Evolutionary conservation across 441 rosid species (phyloP), one percentile per base, ranked within the genome.

Genomic region (Rhodomyrtus psidioides): DNA sequence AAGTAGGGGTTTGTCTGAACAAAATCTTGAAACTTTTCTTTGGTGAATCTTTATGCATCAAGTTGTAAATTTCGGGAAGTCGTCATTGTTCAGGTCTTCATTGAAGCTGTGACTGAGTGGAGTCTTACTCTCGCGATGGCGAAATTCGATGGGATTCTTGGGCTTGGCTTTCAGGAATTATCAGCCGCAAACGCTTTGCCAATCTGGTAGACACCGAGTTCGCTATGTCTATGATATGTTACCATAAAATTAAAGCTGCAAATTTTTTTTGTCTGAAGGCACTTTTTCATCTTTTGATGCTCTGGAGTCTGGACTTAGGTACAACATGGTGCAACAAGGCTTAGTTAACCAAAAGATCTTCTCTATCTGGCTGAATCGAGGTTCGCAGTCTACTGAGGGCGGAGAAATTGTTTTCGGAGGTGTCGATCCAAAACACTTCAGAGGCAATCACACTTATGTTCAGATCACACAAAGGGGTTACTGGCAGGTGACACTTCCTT

Each of bases 381-480:
- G 84, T 53, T 82, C 87, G 9, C 15, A 46, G n/a, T 86, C 81
- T 4, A 27, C 27, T 27, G 60, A 82, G 16, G 34, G 16, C 3
- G 87, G 82, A 44, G 84, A 82, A 84, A 86, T 82, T 17, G 42
- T 56, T n/a, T 86, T 86, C 23, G 87, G 87, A 82, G 87, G 87
- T 3, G 70, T 60, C 17, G 82, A 86, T 53, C 49, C 87, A 7
- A 60, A 62, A 62, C 84, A 86, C 81, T 82, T 46, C 84, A 82
- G 62, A 28, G 87, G 87, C 60, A 82, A 86, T 39, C 87, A 86
- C 81, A 86, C 87, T 28, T 86, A 62, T 39, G 84, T 58, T 51
- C 60, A 60, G n/a, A 59, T 86, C 84, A 79, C 87, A 14, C 81
- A 17, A 60, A 82, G 70, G 19, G 87, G 87, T 7, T 86, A 86